Evolutionary conservation across 2,329 filamentous ascomycete genomes (phyloP), one percentile per base, ranked within the genome.

Genomic region (Leptographium flavum): DNA sequence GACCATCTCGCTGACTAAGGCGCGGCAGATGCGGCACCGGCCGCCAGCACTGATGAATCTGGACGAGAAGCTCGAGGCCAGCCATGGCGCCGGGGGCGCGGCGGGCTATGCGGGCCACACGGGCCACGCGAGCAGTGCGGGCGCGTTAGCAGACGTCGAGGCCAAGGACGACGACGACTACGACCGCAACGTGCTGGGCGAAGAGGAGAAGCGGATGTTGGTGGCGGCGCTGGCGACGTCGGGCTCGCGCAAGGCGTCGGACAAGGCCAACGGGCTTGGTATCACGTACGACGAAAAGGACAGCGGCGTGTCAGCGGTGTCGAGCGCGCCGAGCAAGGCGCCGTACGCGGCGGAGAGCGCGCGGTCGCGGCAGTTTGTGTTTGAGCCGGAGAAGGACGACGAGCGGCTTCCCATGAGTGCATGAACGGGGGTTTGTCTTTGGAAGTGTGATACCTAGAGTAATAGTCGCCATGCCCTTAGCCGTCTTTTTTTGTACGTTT

Each of bases 1-100:
- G 69, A 98, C 92, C 0, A 94, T 98, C 45, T 92, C 84, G 23
- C 75, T 98, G 7, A 76, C 81, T 45, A 94, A 94, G 64, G 92
- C 92, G 13, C 79, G 82, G 47, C 76, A 82, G 50, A 85, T 93
- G 79, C 83, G 83, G 46, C 87, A 94, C 58, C 77, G 92, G 5
- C 92, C 92, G 2, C 92, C 88, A 25, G 87, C 87, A 2, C 68
- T 95, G 46, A 90, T 92, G 81, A 82, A 76, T 52, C 64, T 79
- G 4, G 75, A 79, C 42, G 72, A 70, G 50, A 63, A 59, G 55
- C 53, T 60, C 8, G 58, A 61, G 30, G 50, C 50, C 35, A 22
- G 22, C 33, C 28, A 53, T n/a, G n/a, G n/a, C n/a, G n/a, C n/a
- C n/a, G n/a, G n/a, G n/a, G n/a, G n/a, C n/a, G n/a, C n/a, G n/a